A percentile compares a stretch with the other conserved stretches of the same genome.
Conservation (phyloP, 2,329 filamentous ascomycete genomes). For the Capronia epimyces region DNA sequence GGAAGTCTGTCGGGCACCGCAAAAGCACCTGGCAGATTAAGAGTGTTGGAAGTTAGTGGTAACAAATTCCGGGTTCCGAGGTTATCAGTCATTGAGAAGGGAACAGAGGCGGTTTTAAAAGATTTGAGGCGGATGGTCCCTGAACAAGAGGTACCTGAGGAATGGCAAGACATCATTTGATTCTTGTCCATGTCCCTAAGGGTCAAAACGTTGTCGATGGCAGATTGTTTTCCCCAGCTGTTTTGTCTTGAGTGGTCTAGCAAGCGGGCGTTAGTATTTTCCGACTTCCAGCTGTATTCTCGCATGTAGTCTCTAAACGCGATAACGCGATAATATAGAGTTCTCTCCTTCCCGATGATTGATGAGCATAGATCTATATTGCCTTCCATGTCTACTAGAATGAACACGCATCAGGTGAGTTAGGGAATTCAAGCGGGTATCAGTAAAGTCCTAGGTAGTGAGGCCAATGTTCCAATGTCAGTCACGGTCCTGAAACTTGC, state of each 20-base stretch:
- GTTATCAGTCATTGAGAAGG: constrained; percentile 76
- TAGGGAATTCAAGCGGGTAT: no score
- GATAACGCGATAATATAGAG: no score
- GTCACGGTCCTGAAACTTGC: background rate
- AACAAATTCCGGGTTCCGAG: constrained; percentile 85
- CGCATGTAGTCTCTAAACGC: background rate
- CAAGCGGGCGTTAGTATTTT: background rate
- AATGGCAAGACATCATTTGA: constrained; percentile 20
- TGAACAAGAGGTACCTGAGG: constrained; percentile 37
- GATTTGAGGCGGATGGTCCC: constrained; percentile 77
- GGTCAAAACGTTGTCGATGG: background rate
- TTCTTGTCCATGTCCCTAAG: background rate
- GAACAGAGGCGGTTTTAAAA: constrained; percentile 74
- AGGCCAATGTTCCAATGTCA: no score
- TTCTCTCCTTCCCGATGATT: no score
- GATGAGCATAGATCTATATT: no score
- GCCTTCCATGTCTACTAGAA: no score
- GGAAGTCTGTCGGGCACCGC: constrained; percentile 48
- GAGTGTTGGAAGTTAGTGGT: constrained; percentile 66
- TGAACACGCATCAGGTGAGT: no score
- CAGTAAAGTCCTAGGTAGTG: no score
- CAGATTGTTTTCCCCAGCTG: no score
- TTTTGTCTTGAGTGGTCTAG: background rate
- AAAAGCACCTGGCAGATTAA: constrained; percentile 51
- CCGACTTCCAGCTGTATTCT: background rate